Evolutionary conservation across 176 grass and related monocot species (phyloP).

Genomic region (Eragrostis nindensis): DNA sequence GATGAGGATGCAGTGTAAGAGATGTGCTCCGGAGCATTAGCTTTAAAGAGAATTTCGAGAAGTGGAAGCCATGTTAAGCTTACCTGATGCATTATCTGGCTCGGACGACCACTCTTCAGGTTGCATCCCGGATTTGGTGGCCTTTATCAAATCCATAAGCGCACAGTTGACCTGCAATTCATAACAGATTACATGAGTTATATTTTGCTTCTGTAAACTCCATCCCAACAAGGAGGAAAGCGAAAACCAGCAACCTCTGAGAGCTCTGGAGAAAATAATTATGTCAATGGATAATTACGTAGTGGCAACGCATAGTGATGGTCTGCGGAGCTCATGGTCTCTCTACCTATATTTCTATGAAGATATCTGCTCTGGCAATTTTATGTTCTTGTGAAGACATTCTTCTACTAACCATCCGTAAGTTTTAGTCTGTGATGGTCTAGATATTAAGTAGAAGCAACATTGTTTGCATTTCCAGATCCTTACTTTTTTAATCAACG

Average conservation of each 20-base stretch:
- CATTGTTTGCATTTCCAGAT: neutral
- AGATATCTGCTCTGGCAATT: neutral
- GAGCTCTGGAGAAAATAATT: neutral
- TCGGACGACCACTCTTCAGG: slow-evolving; percentile 74
- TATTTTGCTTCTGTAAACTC: neutral
- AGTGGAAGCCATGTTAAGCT: slow-evolving; percentile 15
- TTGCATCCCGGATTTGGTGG: slow-evolving; percentile 57
- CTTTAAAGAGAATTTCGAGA: slow-evolving; percentile 9
- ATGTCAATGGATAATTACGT: neutral
- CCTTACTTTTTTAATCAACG: neutral
- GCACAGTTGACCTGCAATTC: slow-evolving; percentile 74
- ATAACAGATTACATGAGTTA: neutral
- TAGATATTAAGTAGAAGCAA: neutral
- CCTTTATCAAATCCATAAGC: slow-evolving; percentile 83
- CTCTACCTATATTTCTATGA: neutral
- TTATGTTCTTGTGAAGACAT: neutral
- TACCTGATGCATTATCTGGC: slow-evolving; percentile 71
- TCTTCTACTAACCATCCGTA: neutral
- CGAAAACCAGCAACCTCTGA: neutral
- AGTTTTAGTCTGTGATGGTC: neutral
- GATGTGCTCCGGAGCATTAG: slow-evolving; percentile 30
- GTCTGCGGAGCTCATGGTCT: slow-evolving; percentile 21
- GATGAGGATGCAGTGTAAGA: slow-evolving; percentile 46
- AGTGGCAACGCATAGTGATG: neutral
- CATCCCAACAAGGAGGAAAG: neutral